Conservation (phyloP, 1,139 yeast genomes). For the Yamadazyma diddensiae region DNA sequence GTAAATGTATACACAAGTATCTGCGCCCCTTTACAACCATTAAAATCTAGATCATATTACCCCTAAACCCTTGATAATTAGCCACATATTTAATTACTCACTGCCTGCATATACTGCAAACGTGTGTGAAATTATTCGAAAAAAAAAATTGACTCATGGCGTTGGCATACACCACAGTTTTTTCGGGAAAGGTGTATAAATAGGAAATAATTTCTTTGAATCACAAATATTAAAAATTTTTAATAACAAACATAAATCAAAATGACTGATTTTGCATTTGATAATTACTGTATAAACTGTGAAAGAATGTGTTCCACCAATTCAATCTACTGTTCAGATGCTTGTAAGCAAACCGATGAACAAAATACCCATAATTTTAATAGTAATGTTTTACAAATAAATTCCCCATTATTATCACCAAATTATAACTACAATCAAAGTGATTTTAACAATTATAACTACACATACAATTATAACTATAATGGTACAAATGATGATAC, state of each 20-base stretch:
- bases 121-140: constrained; percentile 2
- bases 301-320: constrained; percentile 55
- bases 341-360: constrained; percentile 50
- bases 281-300: constrained; percentile 66
- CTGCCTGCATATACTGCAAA: constrained; percentile 3
- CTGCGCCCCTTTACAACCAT: no score
- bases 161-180: constrained; percentile 3
- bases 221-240: not conserved
- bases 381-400: constrained; percentile 4
- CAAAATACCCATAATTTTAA: constrained; percentile 12
- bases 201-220: constrained; percentile 1
- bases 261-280: constrained; percentile 34
- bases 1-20: no score
- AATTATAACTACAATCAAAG: constrained; percentile 6
- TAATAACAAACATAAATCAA: not conserved
- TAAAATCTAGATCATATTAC: no score
- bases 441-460: constrained; percentile 2
- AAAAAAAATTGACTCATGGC: constrained; percentile 7
- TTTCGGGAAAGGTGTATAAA: constrained; percentile 4
- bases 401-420: constrained; percentile 15
- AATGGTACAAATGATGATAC: constrained; percentile 1
- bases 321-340: constrained; percentile 59
- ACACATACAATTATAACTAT: not conserved
- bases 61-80: constrained; percentile 6
- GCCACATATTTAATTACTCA: constrained; percentile 2